Percentiles rank a stretch among this genome's conserved stretches.
Evolutionary conservation across 768 basidiomycete genomes (phyloP).

Genomic region (Tylopilus sp.): DNA sequence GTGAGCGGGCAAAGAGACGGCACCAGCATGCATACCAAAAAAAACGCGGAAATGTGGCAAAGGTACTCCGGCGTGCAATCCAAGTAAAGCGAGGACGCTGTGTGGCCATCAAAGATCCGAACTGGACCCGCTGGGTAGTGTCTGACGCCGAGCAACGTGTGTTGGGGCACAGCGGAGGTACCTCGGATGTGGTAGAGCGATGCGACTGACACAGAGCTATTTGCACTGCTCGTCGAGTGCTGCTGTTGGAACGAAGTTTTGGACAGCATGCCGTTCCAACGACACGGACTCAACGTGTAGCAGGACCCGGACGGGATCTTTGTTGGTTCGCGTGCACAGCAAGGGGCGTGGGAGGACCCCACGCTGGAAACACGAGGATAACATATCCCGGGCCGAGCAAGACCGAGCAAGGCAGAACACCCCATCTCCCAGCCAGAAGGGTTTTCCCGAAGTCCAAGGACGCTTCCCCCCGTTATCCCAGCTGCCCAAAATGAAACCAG

Average conservation of each 20-base stretch:
- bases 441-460: slow-evolving; percentile 10
- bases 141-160: slow-evolving; percentile 21
- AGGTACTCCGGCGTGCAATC: background rate
- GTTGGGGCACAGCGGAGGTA: too few relatives aligned
- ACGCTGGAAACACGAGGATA: slow-evolving; percentile 30
- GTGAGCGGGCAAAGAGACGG: too few relatives aligned
- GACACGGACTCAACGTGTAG: slow-evolving; percentile 9
- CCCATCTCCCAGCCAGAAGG: slow-evolving; percentile 7
- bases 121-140: background rate
- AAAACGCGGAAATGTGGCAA: slow-evolving; percentile 1
- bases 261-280: slow-evolving; percentile 7
- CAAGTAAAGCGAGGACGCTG: background rate
- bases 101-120: slow-evolving; percentile 13
- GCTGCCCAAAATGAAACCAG: slow-evolving; percentile 27
- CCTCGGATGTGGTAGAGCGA: too few relatives aligned
- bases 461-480: slow-evolving; percentile 18
- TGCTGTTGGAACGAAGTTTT: background rate
- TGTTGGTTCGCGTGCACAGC: slow-evolving; percentile 8
- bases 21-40: background rate
- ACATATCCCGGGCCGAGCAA: slow-evolving; percentile 15
- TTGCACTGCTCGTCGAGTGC: too few relatives aligned
- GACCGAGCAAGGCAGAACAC: background rate
- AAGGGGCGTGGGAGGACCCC: background rate
- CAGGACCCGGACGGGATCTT: background rate
- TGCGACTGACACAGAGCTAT: too few relatives aligned